These are phyloP conservation scores for Ceratobasidium sp. DNA, from an alignment of 1,284 basidiomycete genomes.

Conservation along the genomic window DNA sequence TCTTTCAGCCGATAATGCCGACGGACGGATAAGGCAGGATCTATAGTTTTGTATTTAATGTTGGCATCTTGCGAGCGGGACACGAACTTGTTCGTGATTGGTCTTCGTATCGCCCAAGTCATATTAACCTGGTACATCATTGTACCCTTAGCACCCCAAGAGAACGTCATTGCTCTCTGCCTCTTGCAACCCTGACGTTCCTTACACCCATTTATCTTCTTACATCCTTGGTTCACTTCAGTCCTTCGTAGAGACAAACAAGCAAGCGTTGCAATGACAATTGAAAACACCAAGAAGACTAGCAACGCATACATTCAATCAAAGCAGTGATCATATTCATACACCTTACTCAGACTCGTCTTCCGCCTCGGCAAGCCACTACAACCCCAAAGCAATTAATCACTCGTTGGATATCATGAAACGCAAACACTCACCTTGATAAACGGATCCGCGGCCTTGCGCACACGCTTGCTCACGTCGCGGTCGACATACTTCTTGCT, in stretches of 20 bases:
- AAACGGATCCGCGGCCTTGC: conserved; percentile 96
- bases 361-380: conserved; percentile 69
- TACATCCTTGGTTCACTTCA: neutral
- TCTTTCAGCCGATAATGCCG: no score
- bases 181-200: no score
- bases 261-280: neutral
- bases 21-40: no score
- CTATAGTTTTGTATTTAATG: neutral
- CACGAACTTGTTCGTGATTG: no score
- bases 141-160: no score
- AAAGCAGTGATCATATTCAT: neutral
- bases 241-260: neutral
- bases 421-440: conserved; percentile 70
- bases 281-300: neutral
- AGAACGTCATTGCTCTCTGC: no score
- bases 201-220: no score
- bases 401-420: conserved; percentile 9
- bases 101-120: no score
- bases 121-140: no score
- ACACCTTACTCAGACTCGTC: conserved; percentile 58
- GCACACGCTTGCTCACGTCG: conserved; percentile 94
- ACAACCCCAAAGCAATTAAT: neutral
- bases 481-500: conserved; percentile 98
- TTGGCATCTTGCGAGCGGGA: no score
- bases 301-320: conserved; percentile 16